Conservation (phyloP, 2,329 filamentous ascomycete species). For the Aspergillus eucalypticola region DNA sequence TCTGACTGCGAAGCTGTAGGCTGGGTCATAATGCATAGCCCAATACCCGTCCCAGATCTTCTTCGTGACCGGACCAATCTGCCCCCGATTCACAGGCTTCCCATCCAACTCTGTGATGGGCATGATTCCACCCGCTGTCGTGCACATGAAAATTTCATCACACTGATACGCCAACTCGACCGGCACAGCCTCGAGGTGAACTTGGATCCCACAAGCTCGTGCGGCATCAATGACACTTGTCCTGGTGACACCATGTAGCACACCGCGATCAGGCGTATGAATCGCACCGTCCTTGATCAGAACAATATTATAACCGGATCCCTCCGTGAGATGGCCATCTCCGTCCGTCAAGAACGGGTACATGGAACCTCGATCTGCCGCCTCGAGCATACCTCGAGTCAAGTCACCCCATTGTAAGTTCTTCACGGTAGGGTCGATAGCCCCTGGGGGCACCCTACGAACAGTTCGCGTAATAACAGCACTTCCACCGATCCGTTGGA, state of each 20-base stretch:
- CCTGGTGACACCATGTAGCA: constrained; percentile 52
- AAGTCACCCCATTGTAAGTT: constrained; percentile 49
- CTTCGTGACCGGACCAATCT: constrained; percentile 49
- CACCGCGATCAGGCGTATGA: constrained; percentile 51
- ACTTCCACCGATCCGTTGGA: constrained; percentile 43
- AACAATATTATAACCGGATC: constrained; percentile 52
- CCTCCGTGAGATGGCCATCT: constrained; percentile 52
- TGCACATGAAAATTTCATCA: constrained; percentile 56
- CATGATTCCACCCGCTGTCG: constrained; percentile 56
- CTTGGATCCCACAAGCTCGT: background rate
- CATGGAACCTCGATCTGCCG: constrained; percentile 46
- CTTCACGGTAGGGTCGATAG: constrained; percentile 49
- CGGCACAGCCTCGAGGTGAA: constrained; percentile 33
- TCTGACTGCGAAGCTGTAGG: background rate
- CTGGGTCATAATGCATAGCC: constrained; percentile 46
- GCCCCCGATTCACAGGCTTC: constrained; percentile 42
- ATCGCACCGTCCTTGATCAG: constrained; percentile 48
- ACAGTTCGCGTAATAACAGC: constrained; percentile 51
- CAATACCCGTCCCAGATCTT: constrained; percentile 55
- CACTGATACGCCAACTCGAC: constrained; percentile 43
- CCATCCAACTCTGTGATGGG: constrained; percentile 52
- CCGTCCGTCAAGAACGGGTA: constrained; percentile 55
- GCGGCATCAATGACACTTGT: constrained; percentile 52
- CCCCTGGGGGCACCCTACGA: constrained; percentile 46
- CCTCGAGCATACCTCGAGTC: constrained; percentile 49